Base-by-base conservation (phyloP, 306 rosid genomes). In the Vachellia collinsii region DNA sequence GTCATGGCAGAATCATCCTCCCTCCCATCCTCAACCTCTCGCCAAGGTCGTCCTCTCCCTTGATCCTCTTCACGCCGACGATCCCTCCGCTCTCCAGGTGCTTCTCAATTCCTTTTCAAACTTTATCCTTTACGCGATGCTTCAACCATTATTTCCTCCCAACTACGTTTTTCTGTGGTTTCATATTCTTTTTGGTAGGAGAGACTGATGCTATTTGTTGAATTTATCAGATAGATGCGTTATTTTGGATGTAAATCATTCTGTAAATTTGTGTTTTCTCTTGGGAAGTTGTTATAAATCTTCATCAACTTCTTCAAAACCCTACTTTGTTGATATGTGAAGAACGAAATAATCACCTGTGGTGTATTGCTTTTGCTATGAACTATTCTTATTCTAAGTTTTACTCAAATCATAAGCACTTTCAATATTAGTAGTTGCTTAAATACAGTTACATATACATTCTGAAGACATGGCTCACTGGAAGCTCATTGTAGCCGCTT, bases 11-110 rank as follows among this genome's bases (percentile, higher is more conserved):
- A 78, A 88, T 76, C 96, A 92, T 63, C 87, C 94, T 42, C 85
- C 92, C 58, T 90, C 97, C 1, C 97, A 89, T 43, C 83, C 91
- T 42, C 90, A 90, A 80, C 92, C 97, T 13, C 87, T 96, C 61
- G 89, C 99, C 22, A 96, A 96, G 83, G 99, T 96, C 73, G 91
- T 96, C 16, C 93, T 96, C 65, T 93, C 99, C 65, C 93, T 96
- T 34, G 94, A 96, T 82, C 98, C 99, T 81, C 94, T 96, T 7
- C 97, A 75, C 8, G 74, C 98, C 13, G 99, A 96, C 65, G 96
- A 89, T 64, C 84, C 98, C 77, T 72, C 96, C 70, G 79, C 97
- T 64, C 90, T 86, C 5, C 87, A 96, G 99, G 99, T 95, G 20
- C 50, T 9, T 10, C 38, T 59, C 75, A 3, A 16, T 37, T 63